Conservation (phyloP, 257 asterid genomes). For the Ballota nigra region DNA sequence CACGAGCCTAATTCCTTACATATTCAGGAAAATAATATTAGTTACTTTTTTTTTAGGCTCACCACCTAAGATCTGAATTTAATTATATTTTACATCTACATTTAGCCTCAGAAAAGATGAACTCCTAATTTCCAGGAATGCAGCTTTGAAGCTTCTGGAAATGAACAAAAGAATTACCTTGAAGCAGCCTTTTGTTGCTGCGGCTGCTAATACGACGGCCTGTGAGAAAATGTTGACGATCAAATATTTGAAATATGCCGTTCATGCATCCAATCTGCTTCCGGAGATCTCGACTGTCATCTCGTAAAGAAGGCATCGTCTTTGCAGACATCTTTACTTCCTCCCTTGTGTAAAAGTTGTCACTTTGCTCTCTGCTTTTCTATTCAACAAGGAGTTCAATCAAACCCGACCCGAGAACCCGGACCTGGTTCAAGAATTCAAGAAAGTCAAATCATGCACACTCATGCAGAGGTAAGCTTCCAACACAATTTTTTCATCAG, state of each 20-base stretch:
- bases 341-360: slow-evolving; percentile 14
- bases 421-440: slow-evolving; percentile 33
- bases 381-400: slow-evolving; percentile 9
- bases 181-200: slow-evolving; percentile 57
- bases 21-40: neutral
- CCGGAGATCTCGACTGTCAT: slow-evolving; percentile 53
- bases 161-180: slow-evolving; percentile 43
- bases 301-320: slow-evolving; percentile 39
- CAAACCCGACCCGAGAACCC: slow-evolving; percentile 13
- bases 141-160: slow-evolving; percentile 11
- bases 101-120: slow-evolving; percentile 4
- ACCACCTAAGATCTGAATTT: slow-evolving; percentile 9
- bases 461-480: slow-evolving; percentile 30
- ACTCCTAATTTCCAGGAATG: neutral
- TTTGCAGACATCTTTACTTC: slow-evolving; percentile 48
- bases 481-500: neutral
- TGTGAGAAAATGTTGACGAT: slow-evolving; percentile 65
- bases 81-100: neutral
- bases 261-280: slow-evolving; percentile 97
- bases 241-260: slow-evolving; percentile 80
- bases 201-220: slow-evolving; percentile 51
- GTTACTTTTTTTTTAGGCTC: neutral
- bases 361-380: slow-evolving; percentile 6
- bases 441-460: slow-evolving; percentile 14
- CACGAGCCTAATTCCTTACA: neutral